A percentile compares a stretch with the other conserved stretches of the same genome.
Evolutionary conservation across 345 rosid genomes (phyloP).

Genomic region (Eucalyptus lansdowneana): DNA sequence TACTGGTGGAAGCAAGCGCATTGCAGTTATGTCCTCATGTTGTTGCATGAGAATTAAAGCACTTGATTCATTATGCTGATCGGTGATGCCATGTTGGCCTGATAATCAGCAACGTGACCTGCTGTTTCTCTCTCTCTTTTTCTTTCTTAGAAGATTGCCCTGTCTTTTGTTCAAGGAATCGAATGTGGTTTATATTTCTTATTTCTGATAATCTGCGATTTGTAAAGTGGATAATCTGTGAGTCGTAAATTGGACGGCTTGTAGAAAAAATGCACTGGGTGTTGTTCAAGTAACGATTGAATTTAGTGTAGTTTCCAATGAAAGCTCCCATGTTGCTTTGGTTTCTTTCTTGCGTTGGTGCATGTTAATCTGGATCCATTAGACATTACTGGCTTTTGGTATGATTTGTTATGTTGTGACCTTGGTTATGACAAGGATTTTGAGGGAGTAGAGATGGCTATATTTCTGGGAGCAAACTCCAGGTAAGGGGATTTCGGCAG

Average conservation of each 20-base stretch:
- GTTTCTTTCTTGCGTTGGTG: not conserved
- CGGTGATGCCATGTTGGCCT: not conserved
- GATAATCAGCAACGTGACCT: not conserved
- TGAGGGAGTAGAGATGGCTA: not conserved
- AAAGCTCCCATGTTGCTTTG: not conserved
- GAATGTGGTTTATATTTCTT: not conserved
- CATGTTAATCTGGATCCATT: not conserved
- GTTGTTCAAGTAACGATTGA: fast-evolving
- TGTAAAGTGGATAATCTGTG: not conserved
- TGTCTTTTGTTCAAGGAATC: not conserved
- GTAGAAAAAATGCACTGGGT: fast-evolving
- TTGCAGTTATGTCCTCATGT: not conserved
- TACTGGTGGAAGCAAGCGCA: not conserved
- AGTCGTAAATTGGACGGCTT: not conserved
- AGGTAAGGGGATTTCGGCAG: not conserved
- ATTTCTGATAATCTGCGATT: not conserved
- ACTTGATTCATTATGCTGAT: not conserved
- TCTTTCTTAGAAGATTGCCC: not conserved
- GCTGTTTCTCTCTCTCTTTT: not conserved
- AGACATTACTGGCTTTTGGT: fast-evolving
- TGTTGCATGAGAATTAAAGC: not conserved
- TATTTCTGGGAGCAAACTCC: not conserved
- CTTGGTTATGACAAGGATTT: not conserved
- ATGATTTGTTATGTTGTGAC: not conserved
- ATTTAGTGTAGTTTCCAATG: not conserved